Base-by-base conservation (phyloP, 1,284 basidiomycete genomes). In the Rhodotorula sp. region DNA sequence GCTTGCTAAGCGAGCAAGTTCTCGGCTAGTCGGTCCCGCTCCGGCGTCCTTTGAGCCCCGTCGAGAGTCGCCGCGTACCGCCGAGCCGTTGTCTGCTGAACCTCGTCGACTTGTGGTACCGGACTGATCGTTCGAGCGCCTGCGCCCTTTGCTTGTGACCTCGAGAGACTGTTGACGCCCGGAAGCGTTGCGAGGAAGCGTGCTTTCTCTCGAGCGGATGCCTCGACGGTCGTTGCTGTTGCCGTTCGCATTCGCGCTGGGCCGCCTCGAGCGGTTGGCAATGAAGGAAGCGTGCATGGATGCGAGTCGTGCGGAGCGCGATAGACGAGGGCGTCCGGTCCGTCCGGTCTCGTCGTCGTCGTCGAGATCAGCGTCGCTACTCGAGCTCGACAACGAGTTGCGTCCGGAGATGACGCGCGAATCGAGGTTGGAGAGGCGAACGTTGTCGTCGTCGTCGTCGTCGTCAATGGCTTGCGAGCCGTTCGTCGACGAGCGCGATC, bases 321-420 rank as follows among this genome's bases (percentile, higher is more conserved):
- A 49, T 13, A 53, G 67, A 13, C 59, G 57, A 3, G 27, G 32
- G 17, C n/a, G 13, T 20, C 47, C 19, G n/a, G 47, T 15, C 17
- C 7, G 36, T 15, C 46, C 39, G 20, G 30, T 44, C 19, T 52
- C 46, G 6, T 44, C 61, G 30, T 24, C 53, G 9, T 65, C 60
- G 6, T 64, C 71, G 60, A 62, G 59, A 9, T 66, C 68, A 6
- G 71, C 67, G 1, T 59, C 71, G 55, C 60, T 66, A 20, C 58
- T 62, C 17, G 60, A 53, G 60, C 62, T 67, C 0, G 65, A 67
- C 22, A 29, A 10, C 32, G 60, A 60, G 49, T 60, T 68, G 27
- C 56, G 48, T 10, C 56, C 61, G 19, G 66, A 68, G 1, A 19
- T 10, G 19, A 36, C 55, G 15, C 46, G 60, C 0, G 61, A 59